These are phyloP conservation scores for Lactifluus echinatus DNA, from an alignment of 768 basidiomycete species.

Conservation along the genomic window DNA sequence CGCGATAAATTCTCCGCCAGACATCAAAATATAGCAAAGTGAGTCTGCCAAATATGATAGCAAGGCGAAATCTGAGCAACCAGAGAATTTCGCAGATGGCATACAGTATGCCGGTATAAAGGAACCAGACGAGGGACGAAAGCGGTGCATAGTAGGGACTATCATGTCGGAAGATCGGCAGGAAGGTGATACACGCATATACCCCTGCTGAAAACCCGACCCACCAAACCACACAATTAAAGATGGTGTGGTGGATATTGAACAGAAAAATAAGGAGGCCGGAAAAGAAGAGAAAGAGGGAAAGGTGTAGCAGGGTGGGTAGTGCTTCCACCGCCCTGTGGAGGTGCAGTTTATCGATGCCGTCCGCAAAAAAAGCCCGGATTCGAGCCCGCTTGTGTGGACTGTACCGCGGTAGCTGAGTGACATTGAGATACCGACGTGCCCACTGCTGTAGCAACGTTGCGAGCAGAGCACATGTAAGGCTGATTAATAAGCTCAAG, in stretches of 20 bases:
- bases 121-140: no score
- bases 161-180: neutral
- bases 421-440: neutral
- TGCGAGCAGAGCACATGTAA: neutral
- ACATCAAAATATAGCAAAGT: neutral
- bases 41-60: neutral
- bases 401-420: neutral
- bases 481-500: neutral
- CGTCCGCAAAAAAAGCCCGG: neutral
- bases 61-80: neutral
- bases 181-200: neutral
- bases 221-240: neutral
- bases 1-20: neutral
- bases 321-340: neutral
- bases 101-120: neutral
- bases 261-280: neutral
- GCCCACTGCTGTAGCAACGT: neutral
- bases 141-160: no score
- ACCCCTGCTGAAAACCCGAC: no score
- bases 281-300: slow-evolving; percentile 4
- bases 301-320: neutral
- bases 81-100: neutral
- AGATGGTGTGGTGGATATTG: neutral
- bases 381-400: neutral
- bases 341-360: neutral